Conservation (phyloP, 2,329 filamentous ascomycete species). For the Fusarium sublunatum region DNA sequence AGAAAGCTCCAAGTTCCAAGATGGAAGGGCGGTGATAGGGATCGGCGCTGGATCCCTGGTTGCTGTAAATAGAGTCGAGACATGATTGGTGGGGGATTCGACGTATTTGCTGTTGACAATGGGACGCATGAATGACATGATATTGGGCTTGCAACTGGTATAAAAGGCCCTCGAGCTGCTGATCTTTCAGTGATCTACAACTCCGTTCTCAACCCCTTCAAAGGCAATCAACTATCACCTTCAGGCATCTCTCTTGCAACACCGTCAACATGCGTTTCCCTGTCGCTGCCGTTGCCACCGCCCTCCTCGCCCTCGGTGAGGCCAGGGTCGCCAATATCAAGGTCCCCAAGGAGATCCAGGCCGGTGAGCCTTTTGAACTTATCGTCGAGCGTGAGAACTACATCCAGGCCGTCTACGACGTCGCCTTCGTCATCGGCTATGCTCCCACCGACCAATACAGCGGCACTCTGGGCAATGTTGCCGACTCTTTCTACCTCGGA, state of each 20-base stretch:
- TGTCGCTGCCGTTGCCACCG: slow-evolving; percentile 39
- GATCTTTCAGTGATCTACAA: background rate
- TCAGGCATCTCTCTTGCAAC: background rate
- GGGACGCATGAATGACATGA: slow-evolving; percentile 8
- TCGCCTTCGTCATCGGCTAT: slow-evolving; percentile 59
- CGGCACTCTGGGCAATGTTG: slow-evolving; percentile 46
- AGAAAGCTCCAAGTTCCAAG: no score
- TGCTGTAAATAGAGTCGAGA: slow-evolving; percentile 24
- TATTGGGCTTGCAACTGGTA: background rate
- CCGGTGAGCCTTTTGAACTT: slow-evolving; percentile 53
- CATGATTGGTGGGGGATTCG: background rate
- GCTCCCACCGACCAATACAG: slow-evolving; percentile 40
- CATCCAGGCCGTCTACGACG: slow-evolving; percentile 58
- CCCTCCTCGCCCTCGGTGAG: slow-evolving; percentile 46
- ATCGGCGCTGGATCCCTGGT: slow-evolving; percentile 11
- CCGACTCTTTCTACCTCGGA: slow-evolving; percentile 52
- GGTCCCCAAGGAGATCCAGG: slow-evolving; percentile 54
- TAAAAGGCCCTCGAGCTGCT: background rate
- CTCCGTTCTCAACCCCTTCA: slow-evolving; percentile 2
- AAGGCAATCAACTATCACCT: no score
- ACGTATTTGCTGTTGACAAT: slow-evolving; percentile 2
- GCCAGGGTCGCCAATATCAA: slow-evolving; percentile 58
- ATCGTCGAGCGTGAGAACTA: slow-evolving; percentile 56
- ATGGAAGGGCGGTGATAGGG: background rate
- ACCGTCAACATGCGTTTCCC: slow-evolving; percentile 44